Conservation (phyloP, 164 flowering plant species). For the Taxillus chinensis region DNA sequence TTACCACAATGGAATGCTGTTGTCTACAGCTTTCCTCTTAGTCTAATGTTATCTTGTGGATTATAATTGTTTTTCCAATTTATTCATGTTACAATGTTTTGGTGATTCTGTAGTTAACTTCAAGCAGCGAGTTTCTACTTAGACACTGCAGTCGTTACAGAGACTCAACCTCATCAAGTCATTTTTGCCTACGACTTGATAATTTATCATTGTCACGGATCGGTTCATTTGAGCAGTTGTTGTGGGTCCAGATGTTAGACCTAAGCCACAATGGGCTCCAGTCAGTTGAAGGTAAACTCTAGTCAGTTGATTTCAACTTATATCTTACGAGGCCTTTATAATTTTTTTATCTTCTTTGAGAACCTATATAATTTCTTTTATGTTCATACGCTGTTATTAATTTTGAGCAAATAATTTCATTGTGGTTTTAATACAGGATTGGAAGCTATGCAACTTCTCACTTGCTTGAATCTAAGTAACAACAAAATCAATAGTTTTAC, state of each 20-base stretch:
- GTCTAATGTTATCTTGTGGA: background rate
- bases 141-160: constrained; percentile 36
- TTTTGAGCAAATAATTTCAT: too few species aligned
- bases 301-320: too few species aligned
- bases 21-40: too few species aligned
- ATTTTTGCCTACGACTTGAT: constrained; percentile 46
- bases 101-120: constrained; percentile 44
- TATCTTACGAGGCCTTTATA: too few species aligned
- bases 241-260: constrained; percentile 90
- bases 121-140: constrained; percentile 38
- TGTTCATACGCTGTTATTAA: background rate
- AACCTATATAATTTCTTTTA: background rate
- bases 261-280: constrained; percentile 77
- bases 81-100: background rate
- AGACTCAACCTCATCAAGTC: constrained; percentile 14
- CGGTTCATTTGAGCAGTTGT: constrained; percentile 50
- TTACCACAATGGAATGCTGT: too few species aligned
- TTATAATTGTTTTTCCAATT: background rate
- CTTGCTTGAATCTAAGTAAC: constrained; percentile 58
- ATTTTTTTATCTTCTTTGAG: too few species aligned
- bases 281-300: constrained; percentile 63
- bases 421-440: constrained; percentile 41
- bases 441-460: constrained; percentile 75
- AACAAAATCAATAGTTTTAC: constrained; percentile 60
- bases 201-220: constrained; percentile 59